phyloP scores from a whole-genome alignment of 306 rosid genomes.

The Castanospermum australe region DNA sequence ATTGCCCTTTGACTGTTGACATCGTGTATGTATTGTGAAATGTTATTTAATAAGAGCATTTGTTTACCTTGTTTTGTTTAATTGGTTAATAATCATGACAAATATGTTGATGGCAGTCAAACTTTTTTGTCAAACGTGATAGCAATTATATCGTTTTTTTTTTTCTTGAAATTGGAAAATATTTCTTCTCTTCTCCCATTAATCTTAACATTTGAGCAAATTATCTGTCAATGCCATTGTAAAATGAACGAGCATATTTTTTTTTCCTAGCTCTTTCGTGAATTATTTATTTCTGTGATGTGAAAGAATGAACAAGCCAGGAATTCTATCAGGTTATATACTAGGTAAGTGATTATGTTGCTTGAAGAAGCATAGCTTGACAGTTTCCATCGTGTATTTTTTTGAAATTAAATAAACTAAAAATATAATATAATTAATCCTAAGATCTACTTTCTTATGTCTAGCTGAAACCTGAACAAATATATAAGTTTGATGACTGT shows the following conservation, averaged over 20 bases:
- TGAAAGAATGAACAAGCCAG: conserved; percentile 19
- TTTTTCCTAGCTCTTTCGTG: neutral
- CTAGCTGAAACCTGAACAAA: neutral
- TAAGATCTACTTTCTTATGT: neutral
- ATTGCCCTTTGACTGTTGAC: conserved; percentile 36
- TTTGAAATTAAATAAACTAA: neutral
- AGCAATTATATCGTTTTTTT: neutral
- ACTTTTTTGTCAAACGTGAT: neutral
- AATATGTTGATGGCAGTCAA: neutral
- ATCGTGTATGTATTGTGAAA: conserved; percentile 21
- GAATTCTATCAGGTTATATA: too few species aligned
- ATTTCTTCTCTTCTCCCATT: neutral
- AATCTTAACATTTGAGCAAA: neutral
- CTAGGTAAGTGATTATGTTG: too few species aligned
- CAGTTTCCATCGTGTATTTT: too few species aligned
- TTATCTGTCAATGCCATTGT: neutral
- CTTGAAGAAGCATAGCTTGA: too few species aligned
- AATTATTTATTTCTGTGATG: conserved; percentile 5
- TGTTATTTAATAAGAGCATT: conserved; percentile 17
- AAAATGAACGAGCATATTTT: neutral
- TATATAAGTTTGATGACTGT: neutral
- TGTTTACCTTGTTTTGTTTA: conserved; percentile 28
- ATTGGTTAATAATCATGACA: conserved; percentile 17
- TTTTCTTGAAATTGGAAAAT: neutral
- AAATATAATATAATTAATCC: neutral